Base-by-base conservation (phyloP, 805 yeast genomes). In the Metschnikowia lochheadii region DNA sequence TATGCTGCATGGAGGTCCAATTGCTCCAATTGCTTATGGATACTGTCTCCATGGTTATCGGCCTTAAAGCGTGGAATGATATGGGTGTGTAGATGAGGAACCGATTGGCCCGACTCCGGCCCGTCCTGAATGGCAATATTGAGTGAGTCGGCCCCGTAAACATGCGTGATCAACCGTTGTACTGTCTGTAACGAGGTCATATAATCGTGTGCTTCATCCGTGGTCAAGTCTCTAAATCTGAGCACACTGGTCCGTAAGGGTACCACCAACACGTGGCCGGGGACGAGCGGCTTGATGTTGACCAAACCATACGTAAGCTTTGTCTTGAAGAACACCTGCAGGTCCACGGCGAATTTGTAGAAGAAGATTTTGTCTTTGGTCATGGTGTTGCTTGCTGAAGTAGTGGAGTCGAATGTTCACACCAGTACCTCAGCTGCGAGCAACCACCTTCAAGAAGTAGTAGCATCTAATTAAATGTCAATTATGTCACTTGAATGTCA, bases 81-180 rank as follows among this genome's bases (percentile, higher is more conserved):
- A 65, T 94, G 99, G 18, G 96, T 86, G 66, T 94, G 99, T 29
- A 92, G 76, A 67, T 94, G 99, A 5, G 97, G 96, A 2, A 94
- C 84, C n/a, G 91, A 81, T 64, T 94, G 99, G 3, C 99, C 99
- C 1, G 97, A 92, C 45, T 89, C 89, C 0, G 90, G 87, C 0
- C 99, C 99, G 64, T 94, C 99, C 65, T 94, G 99, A 52, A 95
- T 89, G 10, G 97, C 92, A 37, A 94, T 78, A 63, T 95, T 95
- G 52, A 90, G 63, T 1, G 96, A 76, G 58, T 91, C 95, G 2
- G 97, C 96, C 34, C 83, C 76, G 65, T 84, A 94, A 11, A 77
- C 71, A 50, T 75, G 61, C 55, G 78, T 83, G 14, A 94, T 83
- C 55, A 90, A 85, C 48, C 70, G 68, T 53, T 89, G 84, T 0